These are phyloP conservation scores for Scolecobasidium constrictum DNA, from an alignment of 2,329 filamentous ascomycete species.

Conservation along the genomic window DNA sequence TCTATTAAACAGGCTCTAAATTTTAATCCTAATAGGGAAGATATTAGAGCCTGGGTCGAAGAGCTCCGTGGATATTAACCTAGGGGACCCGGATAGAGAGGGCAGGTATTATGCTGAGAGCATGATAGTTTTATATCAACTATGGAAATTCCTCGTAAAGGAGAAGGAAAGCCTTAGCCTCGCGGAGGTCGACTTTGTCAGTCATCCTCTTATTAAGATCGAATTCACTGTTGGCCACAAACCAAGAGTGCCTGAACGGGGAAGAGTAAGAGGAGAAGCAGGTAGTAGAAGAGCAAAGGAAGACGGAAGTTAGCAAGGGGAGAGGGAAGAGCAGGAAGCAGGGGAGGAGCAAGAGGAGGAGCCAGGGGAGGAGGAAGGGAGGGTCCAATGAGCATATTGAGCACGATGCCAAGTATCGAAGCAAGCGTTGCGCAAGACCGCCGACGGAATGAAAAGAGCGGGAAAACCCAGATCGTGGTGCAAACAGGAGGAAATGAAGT, in stretches of 20 bases:
- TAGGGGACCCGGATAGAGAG: slow-evolving; percentile 14
- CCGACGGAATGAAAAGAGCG: no score
- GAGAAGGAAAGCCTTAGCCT: slow-evolving; percentile 49
- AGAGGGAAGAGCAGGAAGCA: not conserved
- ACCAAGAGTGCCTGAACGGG: no score
- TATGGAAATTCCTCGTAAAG: slow-evolving; percentile 51
- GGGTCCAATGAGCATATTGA: no score
- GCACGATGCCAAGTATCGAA: no score
- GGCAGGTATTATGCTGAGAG: slow-evolving; percentile 21
- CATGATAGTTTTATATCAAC: slow-evolving; percentile 54
- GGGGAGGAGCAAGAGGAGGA: slow-evolving; percentile 5
- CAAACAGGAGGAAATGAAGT: no score
- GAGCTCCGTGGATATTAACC: slow-evolving; percentile 26
- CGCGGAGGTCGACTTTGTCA: slow-evolving; percentile 51
- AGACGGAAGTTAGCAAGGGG: not conserved
- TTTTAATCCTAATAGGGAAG: not conserved
- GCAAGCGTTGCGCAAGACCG: no score
- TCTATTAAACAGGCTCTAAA: not conserved
- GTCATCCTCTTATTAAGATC: slow-evolving; percentile 54
- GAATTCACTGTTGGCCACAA: slow-evolving; percentile 41
- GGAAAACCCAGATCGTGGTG: no score
- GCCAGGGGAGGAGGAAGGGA: slow-evolving; percentile 5
- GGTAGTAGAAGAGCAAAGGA: not conserved
- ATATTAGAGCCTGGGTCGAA: not conserved
- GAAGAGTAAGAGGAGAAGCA: not conserved